Conservation (phyloP, 768 basidiomycete species). For the Clitopilus passeckerianus region DNA sequence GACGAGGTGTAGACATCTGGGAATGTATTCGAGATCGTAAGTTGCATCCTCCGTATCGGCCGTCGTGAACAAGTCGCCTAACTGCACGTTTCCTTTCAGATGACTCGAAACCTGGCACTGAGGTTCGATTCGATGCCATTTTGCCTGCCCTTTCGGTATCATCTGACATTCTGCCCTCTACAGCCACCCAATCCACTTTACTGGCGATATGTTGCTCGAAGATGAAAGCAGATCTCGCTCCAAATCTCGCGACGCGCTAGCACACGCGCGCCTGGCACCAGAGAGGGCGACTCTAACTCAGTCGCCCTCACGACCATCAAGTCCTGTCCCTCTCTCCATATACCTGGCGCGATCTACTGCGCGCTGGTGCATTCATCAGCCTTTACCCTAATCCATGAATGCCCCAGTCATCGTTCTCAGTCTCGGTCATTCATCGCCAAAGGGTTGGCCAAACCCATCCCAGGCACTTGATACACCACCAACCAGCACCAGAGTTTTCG, state of each 20-base stretch:
- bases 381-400: constrained; percentile 3
- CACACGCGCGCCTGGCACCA: not conserved
- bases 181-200: constrained; percentile 38
- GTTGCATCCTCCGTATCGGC: constrained; percentile 18
- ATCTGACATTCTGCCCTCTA: constrained; percentile 5
- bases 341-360: constrained; percentile 1
- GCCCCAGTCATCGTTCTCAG: not conserved
- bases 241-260: not conserved
- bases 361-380: constrained; percentile 1
- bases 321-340: constrained; percentile 4
- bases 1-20: constrained; percentile 70
- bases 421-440: not conserved
- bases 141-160: constrained; percentile 2
- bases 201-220: constrained; percentile 44
- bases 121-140: constrained; percentile 18
- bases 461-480: not conserved
- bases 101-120: constrained; percentile 51
- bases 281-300: not conserved
- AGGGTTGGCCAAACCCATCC: not conserved
- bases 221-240: constrained; percentile 19
- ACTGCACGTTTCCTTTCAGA: constrained; percentile 30
- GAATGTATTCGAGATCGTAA: constrained; percentile 68
- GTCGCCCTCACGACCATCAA: constrained; percentile 12
- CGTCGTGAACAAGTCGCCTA: constrained; percentile 4
- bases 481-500: not conserved